Conservation (phyloP, 1,139 yeast genomes). For the Taphrina populina region DNA sequence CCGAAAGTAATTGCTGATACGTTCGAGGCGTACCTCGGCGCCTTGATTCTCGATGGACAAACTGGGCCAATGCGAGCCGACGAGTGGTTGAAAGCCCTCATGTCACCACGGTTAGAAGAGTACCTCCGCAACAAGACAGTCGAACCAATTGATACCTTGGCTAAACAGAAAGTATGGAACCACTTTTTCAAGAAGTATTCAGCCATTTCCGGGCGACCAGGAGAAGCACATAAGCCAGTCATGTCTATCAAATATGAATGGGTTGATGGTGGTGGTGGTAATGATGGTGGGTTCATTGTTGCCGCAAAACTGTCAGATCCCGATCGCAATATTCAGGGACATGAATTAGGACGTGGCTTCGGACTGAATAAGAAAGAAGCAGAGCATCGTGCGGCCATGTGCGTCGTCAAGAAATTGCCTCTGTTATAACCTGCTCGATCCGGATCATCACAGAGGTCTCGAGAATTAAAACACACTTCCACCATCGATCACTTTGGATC, state of each 20-base stretch:
- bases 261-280: slow-evolving; percentile 56
- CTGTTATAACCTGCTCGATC: not conserved
- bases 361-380: slow-evolving; percentile 64
- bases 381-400: slow-evolving; percentile 71
- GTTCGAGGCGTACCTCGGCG: slow-evolving; percentile 91
- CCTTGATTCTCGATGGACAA: slow-evolving; percentile 61
- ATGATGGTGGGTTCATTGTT: slow-evolving; percentile 55
- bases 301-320: slow-evolving; percentile 55
- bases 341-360: slow-evolving; percentile 57
- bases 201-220: slow-evolving; percentile 49
- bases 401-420: slow-evolving; percentile 47
- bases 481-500: too few relatives aligned
- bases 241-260: slow-evolving; percentile 53
- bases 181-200: slow-evolving; percentile 71
- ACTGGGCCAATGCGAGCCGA: slow-evolving; percentile 46
- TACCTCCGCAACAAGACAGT: slow-evolving; percentile 43
- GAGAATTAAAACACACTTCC: too few relatives aligned
- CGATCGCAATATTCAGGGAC: slow-evolving; percentile 45
- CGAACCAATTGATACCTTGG: slow-evolving; percentile 53
- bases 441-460: too few relatives aligned
- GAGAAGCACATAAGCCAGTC: slow-evolving; percentile 8
- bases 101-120: slow-evolving; percentile 54
- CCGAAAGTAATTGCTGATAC: slow-evolving; percentile 68
- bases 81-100: slow-evolving; percentile 61
- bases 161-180: slow-evolving; percentile 77